Base-by-base conservation (phyloP, 352 stramenopile genomes). In the Pythium myriotylum region DNA sequence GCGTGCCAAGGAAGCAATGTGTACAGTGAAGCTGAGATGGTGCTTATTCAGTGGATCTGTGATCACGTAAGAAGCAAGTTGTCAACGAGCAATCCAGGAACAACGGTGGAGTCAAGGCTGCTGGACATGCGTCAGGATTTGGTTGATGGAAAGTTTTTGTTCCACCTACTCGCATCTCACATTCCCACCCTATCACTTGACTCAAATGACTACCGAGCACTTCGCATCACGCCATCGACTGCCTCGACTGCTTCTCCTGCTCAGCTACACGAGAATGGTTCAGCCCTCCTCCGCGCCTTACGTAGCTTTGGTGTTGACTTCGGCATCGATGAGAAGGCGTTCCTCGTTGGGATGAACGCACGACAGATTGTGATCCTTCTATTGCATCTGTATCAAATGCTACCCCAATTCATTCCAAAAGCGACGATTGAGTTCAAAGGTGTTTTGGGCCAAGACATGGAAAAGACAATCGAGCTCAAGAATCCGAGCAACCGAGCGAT, bases 391-490 rank as follows among this genome's bases (percentile, higher is more conserved):
- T 94, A 97, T 29, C 88, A 96, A 62, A 92, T 84, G 9, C 58
- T 98, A 20, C 93, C 93, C 23, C 81, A 96, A 60, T 94, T 97
- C 22, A 82, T 98, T 17, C 94, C 95, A 4, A 98, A 97, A 59
- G 91, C 88, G 10, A 96, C 82, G 26, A 97, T 98, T 54, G 89
- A 97, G 39, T 98, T 98, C 62, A 79, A 83, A 27, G 94, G 90
- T 5, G 67, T 81, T 4, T 67, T 98, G 6, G 94, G 94, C 0
- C 82, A 89, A 39, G 63, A 78, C 19, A 94, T 97, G 26, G 81
- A 88, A 14, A 98, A 98, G 47, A 96, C 67, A 7, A 98, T 98
- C 29, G 95, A 98, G 60, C 74, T 98, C 2, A 91, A 88, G 59
- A 98, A 98, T 56, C 89, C 93, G 6, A 93, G 86, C 19, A 73